A percentile compares a stretch with the other conserved stretches of the same genome.
phyloP scores from a whole-genome alignment of 768 basidiomycete genomes.

The Rhizopogon vinicolor region DNA sequence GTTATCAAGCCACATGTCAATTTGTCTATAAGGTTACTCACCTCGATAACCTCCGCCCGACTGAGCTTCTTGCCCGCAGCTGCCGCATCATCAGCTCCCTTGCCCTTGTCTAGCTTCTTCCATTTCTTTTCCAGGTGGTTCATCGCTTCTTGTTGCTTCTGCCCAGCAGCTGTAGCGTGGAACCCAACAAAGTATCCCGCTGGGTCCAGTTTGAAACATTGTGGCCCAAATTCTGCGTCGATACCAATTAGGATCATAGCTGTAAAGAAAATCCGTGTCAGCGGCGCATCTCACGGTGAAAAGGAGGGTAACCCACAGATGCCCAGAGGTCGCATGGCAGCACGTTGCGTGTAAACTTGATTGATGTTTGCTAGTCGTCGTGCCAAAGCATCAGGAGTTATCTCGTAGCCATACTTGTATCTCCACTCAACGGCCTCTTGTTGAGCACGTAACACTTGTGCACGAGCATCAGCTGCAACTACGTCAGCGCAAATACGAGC shows the following conservation, averaged over 20 bases:
- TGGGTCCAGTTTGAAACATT: constrained; percentile 96
- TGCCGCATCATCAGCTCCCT: constrained; percentile 74
- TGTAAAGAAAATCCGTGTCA: constrained; percentile 26
- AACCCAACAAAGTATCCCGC: constrained; percentile 99
- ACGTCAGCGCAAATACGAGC: background rate
- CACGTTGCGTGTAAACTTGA: constrained; percentile 97
- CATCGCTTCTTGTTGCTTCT: constrained; percentile 98
- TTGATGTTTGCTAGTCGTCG: constrained; percentile 96
- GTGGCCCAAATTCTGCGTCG: constrained; percentile 90
- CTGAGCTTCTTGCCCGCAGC: constrained; percentile 70
- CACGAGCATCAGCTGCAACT: constrained; percentile 78
- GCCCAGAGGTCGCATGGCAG: constrained; percentile 94
- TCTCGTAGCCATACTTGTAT: constrained; percentile 97
- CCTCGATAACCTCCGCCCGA: constrained; percentile 86
- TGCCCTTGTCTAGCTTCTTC: constrained; percentile 86
- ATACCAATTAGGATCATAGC: constrained; percentile 96
- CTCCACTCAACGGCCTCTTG: constrained; percentile 89
- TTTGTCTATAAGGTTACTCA: constrained; percentile 28
- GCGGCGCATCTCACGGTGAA: background rate
- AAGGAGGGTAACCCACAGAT: constrained; percentile 59
- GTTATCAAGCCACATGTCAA: background rate
- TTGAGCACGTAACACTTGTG: constrained; percentile 84
- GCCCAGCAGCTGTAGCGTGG: constrained; percentile 93
- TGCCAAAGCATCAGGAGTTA: constrained; percentile 94
- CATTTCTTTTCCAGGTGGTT: constrained; percentile 98